phyloP scores from a whole-genome alignment of 441 rosid species.

The Capsella rubella region DNA sequence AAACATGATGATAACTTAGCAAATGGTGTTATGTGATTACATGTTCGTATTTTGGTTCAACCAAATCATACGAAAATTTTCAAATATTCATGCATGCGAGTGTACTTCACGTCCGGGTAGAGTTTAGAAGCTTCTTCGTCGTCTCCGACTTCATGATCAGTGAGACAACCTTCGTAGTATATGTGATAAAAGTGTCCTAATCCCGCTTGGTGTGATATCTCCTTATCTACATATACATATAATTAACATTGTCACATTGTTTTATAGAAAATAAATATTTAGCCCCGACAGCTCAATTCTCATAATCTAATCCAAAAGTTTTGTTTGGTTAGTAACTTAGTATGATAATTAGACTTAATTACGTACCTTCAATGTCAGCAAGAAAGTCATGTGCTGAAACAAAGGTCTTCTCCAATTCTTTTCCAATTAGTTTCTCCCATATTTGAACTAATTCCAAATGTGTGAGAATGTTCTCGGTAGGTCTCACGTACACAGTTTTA shows the following conservation, averaged over 20 bases:
- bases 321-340: too few species aligned
- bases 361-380: constrained; percentile 61
- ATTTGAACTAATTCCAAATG: constrained; percentile 63
- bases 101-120: constrained; percentile 71
- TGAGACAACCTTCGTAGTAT: constrained; percentile 76
- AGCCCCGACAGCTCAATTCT: background rate
- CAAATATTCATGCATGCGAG: constrained; percentile 67
- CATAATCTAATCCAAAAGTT: background rate
- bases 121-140: constrained; percentile 71
- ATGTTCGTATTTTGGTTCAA: background rate
- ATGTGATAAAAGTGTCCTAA: constrained; percentile 79
- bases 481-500: constrained; percentile 68
- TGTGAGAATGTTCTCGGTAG: constrained; percentile 62
- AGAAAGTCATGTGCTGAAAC: constrained; percentile 58
- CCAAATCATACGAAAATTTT: constrained; percentile 43
- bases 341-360: too few species aligned
- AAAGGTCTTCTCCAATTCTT: constrained; percentile 49
- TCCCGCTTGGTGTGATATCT: constrained; percentile 56
- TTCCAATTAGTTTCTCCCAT: constrained; percentile 65
- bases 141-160: constrained; percentile 68
- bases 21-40: background rate
- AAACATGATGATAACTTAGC: background rate
- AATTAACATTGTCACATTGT: background rate
- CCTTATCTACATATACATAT: constrained; percentile 26
- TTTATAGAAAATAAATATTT: background rate